These are phyloP conservation scores for Arachis hypogaea DNA, from an alignment of 306 rosid genomes.

Conservation along the genomic window DNA sequence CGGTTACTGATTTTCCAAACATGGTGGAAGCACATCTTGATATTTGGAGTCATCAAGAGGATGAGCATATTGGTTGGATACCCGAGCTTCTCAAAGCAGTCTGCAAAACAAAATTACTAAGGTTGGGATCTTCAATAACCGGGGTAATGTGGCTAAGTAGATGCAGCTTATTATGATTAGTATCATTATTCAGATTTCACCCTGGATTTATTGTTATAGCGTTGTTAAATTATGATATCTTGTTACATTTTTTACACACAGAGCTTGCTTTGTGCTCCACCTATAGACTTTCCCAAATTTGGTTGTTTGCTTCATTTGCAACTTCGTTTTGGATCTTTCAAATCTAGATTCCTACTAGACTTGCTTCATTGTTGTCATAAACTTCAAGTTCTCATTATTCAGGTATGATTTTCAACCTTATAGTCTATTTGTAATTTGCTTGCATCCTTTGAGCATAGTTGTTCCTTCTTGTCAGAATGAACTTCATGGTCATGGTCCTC, in stretches of 20 bases:
- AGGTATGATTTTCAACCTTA: neutral
- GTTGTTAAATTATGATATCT: neutral
- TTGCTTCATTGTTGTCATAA: neutral
- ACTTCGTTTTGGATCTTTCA: neutral
- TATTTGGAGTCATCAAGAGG: neutral
- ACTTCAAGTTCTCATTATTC: neutral
- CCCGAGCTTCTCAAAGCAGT: neutral
- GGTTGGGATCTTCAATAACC: accelerated
- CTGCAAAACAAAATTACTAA: neutral
- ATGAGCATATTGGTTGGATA: neutral
- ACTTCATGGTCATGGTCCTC: too few species aligned
- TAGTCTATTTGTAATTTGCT: neutral
- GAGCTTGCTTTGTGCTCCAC: neutral
- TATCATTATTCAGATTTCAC: too few species aligned
- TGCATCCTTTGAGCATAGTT: neutral
- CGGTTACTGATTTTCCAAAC: neutral
- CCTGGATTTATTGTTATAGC: neutral
- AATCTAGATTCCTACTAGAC: neutral
- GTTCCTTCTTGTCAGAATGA: neutral
- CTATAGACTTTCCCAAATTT: constrained; percentile 1
- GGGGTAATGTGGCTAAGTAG: neutral
- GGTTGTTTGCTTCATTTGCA: neutral
- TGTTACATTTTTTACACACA: neutral
- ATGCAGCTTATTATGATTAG: too few species aligned
- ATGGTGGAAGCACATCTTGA: neutral